Evolutionary conservation across 2,329 filamentous ascomycete genomes (phyloP), one percentile per base, ranked within the genome.

Genomic region (Podosphaera leucotricha): DNA sequence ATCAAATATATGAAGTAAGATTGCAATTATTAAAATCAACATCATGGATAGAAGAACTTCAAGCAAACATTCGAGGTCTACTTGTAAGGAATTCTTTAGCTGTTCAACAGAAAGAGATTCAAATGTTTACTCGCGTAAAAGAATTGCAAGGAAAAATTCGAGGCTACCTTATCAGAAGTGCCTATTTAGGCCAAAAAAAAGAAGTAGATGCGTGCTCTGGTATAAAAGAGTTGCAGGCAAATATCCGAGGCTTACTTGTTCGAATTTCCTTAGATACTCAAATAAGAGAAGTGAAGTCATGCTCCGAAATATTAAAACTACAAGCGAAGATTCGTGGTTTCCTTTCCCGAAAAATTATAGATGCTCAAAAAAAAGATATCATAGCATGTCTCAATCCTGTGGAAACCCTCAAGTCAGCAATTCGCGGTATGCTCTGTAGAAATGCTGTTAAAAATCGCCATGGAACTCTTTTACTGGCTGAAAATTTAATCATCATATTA

Each of bases 191-290:
- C 3, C 28, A 33, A 33, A 33, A 33, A 33, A 33, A 33, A 33
- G 28, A 33, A 33, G 28, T n/a, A n/a, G 6, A 11, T 33, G 28
- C 28, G 3, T 33, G 28, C 28, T 2, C 28, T 33, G 28, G 28
- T 33, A 13, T 33, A 13, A n/a, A 33, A 13, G 28, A 33, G 11
- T 11, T 94, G 16, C 90, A 98, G 60, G 85, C 83, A 48, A 70
- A 74, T 6, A 72, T 74, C 3, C 75, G 87, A 41, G 87, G 84
- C 3, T 80, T 80, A 57, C 63, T 94, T 33, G 68, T 77, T 19
- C 75, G 90, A 48, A 70, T 66, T 43, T 68, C 68, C 35, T 66
- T 79, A 54, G 63, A 64, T 47, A 66, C 71, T 36, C 73, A 75
- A 47, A 73, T 83, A 52, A 62, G 71, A 46, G 64, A 75, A 62